Base-by-base conservation (phyloP, 2,329 filamentous ascomycete genomes). In the Colletotrichum sublineola region DNA sequence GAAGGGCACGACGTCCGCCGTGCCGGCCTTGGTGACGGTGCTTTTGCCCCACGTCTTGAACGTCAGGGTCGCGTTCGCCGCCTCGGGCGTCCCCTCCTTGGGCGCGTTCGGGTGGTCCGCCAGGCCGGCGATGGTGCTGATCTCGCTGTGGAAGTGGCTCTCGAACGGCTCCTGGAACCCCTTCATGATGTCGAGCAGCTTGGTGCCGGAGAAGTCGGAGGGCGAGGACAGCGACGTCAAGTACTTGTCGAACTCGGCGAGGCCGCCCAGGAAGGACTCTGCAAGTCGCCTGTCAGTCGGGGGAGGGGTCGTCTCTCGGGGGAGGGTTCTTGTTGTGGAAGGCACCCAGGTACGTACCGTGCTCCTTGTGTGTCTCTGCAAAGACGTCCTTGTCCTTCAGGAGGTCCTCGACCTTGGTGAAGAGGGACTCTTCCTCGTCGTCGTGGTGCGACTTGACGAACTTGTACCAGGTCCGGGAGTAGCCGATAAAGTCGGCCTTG, bases 21-120 rank as follows among this genome's bases (percentile, higher is more conserved):
- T 83, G 38, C 88, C 88, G 0, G 88, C 89, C 80, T 90, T 90
- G 60, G 84, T 87, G n/a, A 91, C 87, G 2, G 89, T 91, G 78
- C 84, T 87, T 83, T 91, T 90, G 71, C 89, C 89, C 89, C 89
- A 91, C 2, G 83, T 79, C 82, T 89, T 89, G 82, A 91, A 91
- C 1, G 86, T 84, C 8, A 82, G 77, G 3, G 82, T 78, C 0
- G 89, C 88, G 1, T 80, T 80, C 5, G 82, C 82, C 7, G 84
- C 84, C 71, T 85, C 82, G 5, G 82, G 79, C 0, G 85, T 82
- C 36, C 84, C 85, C 2, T 83, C 79, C 58, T 80, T 81, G 0
- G 89, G 89, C 0, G 87, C 87, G 56, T 84, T 84, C 1, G 86
- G 82, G 74, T 91, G 87, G 3, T 81, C 75, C 4, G 87, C 80